Percentiles rank a stretch among this genome's conserved stretches.
Evolutionary conservation across 2,329 filamentous ascomycete species (phyloP).

Genomic region (Ascochyta lentis): DNA sequence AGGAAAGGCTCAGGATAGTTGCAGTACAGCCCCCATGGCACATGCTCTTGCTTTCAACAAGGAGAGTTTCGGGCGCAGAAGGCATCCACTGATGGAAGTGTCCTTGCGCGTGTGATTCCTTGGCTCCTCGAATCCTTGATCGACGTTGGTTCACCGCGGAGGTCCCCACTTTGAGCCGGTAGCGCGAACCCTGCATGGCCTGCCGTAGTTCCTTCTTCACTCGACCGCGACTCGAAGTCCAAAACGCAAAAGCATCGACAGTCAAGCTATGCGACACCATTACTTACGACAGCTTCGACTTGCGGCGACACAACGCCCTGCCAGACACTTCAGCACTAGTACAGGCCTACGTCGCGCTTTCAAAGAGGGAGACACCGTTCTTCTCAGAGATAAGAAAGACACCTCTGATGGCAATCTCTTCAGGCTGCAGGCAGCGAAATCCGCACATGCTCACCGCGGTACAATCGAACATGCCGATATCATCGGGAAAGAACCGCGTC

Average conservation of each 20-base stretch:
- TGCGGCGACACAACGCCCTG: conserved; percentile 6
- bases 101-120: conserved; percentile 23
- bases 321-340: conserved; percentile 30
- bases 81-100: conserved; percentile 16
- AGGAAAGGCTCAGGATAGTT: background rate
- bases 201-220: background rate
- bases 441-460: conserved; percentile 55
- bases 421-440: conserved; percentile 45
- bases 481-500: conserved; percentile 68
- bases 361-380: conserved; percentile 50
- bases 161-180: conserved; percentile 9
- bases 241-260: background rate
- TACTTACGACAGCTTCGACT: conserved; percentile 14
- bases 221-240: conserved; percentile 9
- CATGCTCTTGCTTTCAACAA: background rate
- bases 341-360: conserved; percentile 31
- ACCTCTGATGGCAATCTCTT: conserved; percentile 48
- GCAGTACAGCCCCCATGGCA: conserved; percentile 24
- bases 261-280: conserved; percentile 30
- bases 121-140: conserved; percentile 28
- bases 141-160: conserved; percentile 21
- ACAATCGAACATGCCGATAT: conserved; percentile 61
- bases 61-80: conserved; percentile 2
- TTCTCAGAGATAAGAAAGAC: conserved; percentile 51
- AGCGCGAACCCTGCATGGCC: conserved; percentile 15